phyloP scores from a whole-genome alignment of 2,329 filamentous ascomycete genomes.

The Ophiosphaerella narmari region DNA sequence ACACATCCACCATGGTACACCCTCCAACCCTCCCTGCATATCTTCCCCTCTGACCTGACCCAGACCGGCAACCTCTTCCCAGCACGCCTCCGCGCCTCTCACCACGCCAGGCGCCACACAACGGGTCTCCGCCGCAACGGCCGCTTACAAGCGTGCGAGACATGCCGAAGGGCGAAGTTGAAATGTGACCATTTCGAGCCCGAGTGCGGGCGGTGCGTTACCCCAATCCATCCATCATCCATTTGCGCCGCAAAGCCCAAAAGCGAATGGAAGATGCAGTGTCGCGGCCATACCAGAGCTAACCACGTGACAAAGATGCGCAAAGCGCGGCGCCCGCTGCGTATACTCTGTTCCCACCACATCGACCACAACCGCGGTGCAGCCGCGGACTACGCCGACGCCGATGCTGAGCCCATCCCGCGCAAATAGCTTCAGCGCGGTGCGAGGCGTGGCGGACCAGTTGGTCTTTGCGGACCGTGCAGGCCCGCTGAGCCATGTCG shows the following conservation, averaged over 20 bases:
- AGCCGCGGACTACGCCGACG: slow-evolving; percentile 16
- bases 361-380: no score
- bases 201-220: slow-evolving; percentile 26
- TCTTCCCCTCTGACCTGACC: no score
- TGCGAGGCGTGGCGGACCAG: slow-evolving; percentile 4
- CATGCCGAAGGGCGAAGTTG: slow-evolving; percentile 44
- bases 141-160: slow-evolving; percentile 46
- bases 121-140: slow-evolving; percentile 41
- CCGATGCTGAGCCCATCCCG: background rate
- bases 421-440: background rate
- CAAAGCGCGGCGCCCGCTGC: no score
- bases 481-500: slow-evolving; percentile 31
- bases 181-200: slow-evolving; percentile 44
- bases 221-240: background rate
- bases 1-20: no score
- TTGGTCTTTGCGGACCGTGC: slow-evolving; percentile 14
- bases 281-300: no score
- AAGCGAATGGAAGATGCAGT: slow-evolving; percentile 26
- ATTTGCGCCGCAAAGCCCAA: background rate
- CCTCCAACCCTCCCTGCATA: no score
- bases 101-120: slow-evolving; percentile 34
- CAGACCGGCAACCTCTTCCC: slow-evolving; percentile 38
- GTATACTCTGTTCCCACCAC: no score
- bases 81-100: slow-evolving; percentile 28
- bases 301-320: no score